phyloP scores from a whole-genome alignment of 2,329 filamentous ascomycete genomes.

The Venturia nashicola region DNA sequence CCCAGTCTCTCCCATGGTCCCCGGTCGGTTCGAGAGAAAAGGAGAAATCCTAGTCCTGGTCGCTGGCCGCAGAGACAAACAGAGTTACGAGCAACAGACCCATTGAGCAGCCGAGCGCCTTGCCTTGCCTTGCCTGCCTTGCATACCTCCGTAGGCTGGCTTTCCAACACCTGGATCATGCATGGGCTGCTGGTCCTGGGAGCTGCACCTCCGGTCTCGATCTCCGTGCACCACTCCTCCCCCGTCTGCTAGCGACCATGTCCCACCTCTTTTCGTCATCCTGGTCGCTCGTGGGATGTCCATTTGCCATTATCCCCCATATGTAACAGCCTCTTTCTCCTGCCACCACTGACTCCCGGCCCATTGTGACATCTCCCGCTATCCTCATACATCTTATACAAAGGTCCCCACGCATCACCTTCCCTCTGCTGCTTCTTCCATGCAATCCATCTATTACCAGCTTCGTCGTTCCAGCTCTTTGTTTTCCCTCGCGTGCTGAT shows the following conservation, averaged over 20 bases:
- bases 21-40: background rate
- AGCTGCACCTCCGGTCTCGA: constrained; percentile 6
- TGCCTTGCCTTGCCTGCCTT: background rate
- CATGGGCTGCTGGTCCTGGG: constrained; percentile 4
- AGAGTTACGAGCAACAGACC: background rate
- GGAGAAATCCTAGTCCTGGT: background rate
- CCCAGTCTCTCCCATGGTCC: background rate
- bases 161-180: constrained; percentile 6
- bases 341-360: background rate
- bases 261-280: constrained; percentile 10
- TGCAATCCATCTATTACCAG: background rate
- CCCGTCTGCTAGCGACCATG: constrained; percentile 1
- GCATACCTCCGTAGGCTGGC: no score
- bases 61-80: background rate
- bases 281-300: constrained; percentile 9
- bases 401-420: background rate
- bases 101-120: constrained; percentile 5
- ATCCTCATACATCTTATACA: background rate
- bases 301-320: constrained; percentile 4
- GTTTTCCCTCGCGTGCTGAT: background rate
- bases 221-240: constrained; percentile 9
- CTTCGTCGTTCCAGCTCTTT: background rate
- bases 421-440: background rate
- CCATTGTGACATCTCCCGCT: background rate
- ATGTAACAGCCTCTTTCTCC: constrained; percentile 6